Percentiles rank a stretch among this genome's conserved stretches.
These are phyloP conservation scores for Agrocybe pediades DNA, from an alignment of 768 basidiomycete genomes.

Conservation along the genomic window DNA sequence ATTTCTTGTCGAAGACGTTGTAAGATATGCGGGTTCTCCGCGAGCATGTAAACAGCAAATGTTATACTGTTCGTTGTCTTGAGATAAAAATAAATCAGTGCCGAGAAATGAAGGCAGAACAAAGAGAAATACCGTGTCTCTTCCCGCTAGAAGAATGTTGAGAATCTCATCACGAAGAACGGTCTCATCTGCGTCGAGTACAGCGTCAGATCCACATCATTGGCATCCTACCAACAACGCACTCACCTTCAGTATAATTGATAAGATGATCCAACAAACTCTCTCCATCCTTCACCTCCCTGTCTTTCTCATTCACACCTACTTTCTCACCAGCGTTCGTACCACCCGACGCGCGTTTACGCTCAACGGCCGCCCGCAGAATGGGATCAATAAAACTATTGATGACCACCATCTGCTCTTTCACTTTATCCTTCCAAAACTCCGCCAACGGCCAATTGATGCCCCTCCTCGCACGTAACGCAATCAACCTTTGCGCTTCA, in stretches of 20 bases:
- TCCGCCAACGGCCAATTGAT: slow-evolving; percentile 53
- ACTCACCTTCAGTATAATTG: slow-evolving; percentile 52
- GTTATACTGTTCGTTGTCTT: slow-evolving; percentile 55
- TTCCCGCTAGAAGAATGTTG: slow-evolving; percentile 55
- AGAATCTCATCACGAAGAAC: slow-evolving; percentile 46
- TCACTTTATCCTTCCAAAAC: slow-evolving; percentile 50
- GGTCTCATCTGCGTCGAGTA: slow-evolving; percentile 31
- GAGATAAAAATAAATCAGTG: neutral
- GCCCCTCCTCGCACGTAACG: slow-evolving; percentile 42
- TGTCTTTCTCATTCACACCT: slow-evolving; percentile 21
- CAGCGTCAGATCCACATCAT: neutral
- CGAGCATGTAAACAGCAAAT: slow-evolving; percentile 55
- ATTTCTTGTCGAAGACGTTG: slow-evolving; percentile 52
- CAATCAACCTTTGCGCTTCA: slow-evolving; percentile 43
- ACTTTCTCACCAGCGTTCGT: slow-evolving; percentile 21
- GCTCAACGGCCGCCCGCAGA: slow-evolving; percentile 45
- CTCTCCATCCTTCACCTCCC: slow-evolving; percentile 42
- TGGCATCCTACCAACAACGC: neutral
- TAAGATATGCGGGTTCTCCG: slow-evolving; percentile 50
- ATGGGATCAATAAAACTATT: slow-evolving; percentile 56
- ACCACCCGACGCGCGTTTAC: slow-evolving; percentile 27
- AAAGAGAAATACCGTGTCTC: slow-evolving; percentile 43
- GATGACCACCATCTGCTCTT: slow-evolving; percentile 46
- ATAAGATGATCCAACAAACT: slow-evolving; percentile 55
- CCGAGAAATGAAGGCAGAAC: neutral